Base-by-base conservation (phyloP, 768 basidiomycete species). In the Calocera viscosa region DNA sequence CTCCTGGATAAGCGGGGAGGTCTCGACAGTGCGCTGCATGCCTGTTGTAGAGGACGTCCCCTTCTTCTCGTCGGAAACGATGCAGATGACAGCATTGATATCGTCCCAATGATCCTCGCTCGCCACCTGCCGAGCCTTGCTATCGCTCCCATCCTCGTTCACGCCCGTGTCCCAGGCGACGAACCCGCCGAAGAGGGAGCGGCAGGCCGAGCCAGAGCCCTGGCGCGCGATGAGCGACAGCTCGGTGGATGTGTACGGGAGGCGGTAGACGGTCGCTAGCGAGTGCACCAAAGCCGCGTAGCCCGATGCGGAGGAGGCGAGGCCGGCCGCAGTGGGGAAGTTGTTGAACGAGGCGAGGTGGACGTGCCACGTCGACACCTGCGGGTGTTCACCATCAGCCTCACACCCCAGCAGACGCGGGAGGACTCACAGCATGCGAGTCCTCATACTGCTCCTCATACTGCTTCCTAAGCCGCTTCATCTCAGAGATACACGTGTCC, bases 1-100 rank as follows among this genome's bases (percentile, higher is more conserved):
- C 73, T 95, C 89, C 73, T 92, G 85, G 65, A 99, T 84, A 64
- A 98, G 83, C 0, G 84, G 64, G 0, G 91, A 94, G 0, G 96
- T 97, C 73, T 94, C 89, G 72, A 98, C 94, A 32, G 94, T 96
- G 73, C 89, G 85, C 76, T 99, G 96, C 96, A 99, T 99, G 69
- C 96, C 96, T 39, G 87, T 84, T 1, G 96, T 98, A 63, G 90
- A 92, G 33, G 88, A 88, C 1, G 94, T 97, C 69, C 91, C 93
- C 77, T 99, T 98, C 78, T 99, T 99, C 77, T 86, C 87, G 76
- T 95, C 94, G 38, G 85, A 88, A 49, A 98, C 95, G 73, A 99
- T 90, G 74, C 94, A 95, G 78, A 99, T 96, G 73, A 99, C 85
- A 32, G 96, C 96, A 76, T 95, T 91, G 74, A 99, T 87, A 67